Base-by-base conservation (phyloP, 2,329 filamentous ascomycete genomes). In the Phialemoniopsis sp. region DNA sequence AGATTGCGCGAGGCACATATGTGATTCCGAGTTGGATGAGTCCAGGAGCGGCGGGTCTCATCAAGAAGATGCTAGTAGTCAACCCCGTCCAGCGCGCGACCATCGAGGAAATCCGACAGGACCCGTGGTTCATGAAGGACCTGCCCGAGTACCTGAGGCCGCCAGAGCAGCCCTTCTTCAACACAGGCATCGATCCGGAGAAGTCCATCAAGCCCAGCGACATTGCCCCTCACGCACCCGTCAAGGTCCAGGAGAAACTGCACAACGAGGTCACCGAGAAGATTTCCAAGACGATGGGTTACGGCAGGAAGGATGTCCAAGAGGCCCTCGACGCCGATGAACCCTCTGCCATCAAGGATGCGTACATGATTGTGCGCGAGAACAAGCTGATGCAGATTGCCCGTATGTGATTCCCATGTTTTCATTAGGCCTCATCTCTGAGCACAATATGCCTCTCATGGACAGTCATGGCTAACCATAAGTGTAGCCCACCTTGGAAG, bases 301-400 rank as follows among this genome's bases (percentile, higher is more conserved):
- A 98, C 59, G 89, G 86, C 29, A 91, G 88, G 59, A 85, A 85
- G 45, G 93, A 98, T 68, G 91, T 98, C 38, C 87, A 96, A 58
- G 93, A 97, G 62, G 91, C 93, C 16, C 70, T 98, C 46, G 85
- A 86, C 54, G 89, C 89, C 41, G 82, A 93, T 38, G 93, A 98
- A 60, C 93, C 93, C 12, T 97, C 90, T 42, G 90, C 93, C 10
- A 96, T 98, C 72, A 98, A 98, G 67, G 93, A 98, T 64, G 93
- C 93, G 2, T 98, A 97, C 67, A 83, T 96, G 66, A 98, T 98
- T 60, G 89, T 98, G 18, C 82, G 91, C 38, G 93, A 98, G 64
- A 97, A 97, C 59, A 93, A 96, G 62, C 78, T 97, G 59, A 97
- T 97, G 90, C 87, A 90, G 60, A 84, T 83, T 40, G 95, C 89